Base-by-base conservation (phyloP, 2,329 filamentous ascomycete genomes). In the Pseudogymnoascus destructans region DNA sequence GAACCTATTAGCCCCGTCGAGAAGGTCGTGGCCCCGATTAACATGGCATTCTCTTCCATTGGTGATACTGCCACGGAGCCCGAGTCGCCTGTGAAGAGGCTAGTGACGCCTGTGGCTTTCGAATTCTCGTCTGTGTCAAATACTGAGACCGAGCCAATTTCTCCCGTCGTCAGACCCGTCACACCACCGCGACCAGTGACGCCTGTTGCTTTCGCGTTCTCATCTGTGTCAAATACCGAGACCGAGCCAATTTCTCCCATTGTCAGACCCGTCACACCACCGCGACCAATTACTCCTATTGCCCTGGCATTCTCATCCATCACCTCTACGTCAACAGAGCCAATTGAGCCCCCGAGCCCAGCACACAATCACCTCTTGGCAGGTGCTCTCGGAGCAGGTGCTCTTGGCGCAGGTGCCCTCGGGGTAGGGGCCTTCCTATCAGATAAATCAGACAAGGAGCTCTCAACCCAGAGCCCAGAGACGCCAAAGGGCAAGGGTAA, bases 321-420 rank as follows among this genome's bases (percentile, higher is more conserved):
- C 19, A 61, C 64, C 27, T 65, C 63, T 11, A 59, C 69, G 27
- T 59, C 65, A 55, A 69, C 64, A 2, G 66, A 68, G 46, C 68
- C 68, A 23, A 64, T 67, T 35, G 63, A 64, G 17, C 63, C 64
- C 17, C n/a, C 59, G 60, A 69, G 71, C 38, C 72, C 74, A 19
- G 11, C 25, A 52, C 46, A 15, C n/a, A 11, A 52, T 7, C 5
- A 30, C n/a, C n/a, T 52, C 15, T 30, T 52, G n/a, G 25, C 55
- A 46, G 80, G 75, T 63, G 78, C 77, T 1, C 77, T 74, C 69
- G 73, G 78, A 59, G 75, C 81, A 62, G 81, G 70, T 0, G 79
- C 83, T 61, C 77, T 83, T 59, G 73, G 83, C 21, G 77, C 80
- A 0, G 80, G 75, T 63, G 78, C 77, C n/a, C 35, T 38, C 15